These are phyloP conservation scores for Aspergillus floridensis DNA, from an alignment of 2,329 filamentous ascomycete species.

Conservation along the genomic window DNA sequence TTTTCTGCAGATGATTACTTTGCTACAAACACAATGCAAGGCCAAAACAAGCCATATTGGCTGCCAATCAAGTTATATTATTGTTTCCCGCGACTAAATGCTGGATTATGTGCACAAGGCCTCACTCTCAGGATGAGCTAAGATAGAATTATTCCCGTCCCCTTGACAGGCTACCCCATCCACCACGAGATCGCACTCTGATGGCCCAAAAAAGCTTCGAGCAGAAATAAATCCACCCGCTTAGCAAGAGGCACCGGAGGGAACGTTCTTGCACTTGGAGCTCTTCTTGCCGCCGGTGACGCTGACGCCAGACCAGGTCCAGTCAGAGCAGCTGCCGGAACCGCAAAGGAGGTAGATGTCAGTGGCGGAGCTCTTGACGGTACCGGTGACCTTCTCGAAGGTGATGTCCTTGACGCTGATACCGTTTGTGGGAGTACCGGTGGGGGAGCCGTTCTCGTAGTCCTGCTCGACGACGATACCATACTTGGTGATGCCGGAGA, in stretches of 20 bases:
- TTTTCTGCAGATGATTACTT: too few species aligned
- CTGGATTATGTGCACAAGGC: not conserved
- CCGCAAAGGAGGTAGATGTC: slow-evolving; percentile 56
- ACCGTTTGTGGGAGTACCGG: slow-evolving; percentile 37
- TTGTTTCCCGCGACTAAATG: not conserved
- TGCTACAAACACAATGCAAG: too few species aligned
- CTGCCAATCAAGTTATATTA: not conserved
- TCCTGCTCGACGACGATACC: slow-evolving; percentile 55
- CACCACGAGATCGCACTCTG: not conserved
- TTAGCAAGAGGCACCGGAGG: slow-evolving; percentile 32
- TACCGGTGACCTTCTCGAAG: slow-evolving; percentile 35
- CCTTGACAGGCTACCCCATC: not conserved
- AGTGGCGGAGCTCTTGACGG: slow-evolving; percentile 32
- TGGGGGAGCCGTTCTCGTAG: slow-evolving; percentile 49
- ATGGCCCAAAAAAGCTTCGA: not conserved
- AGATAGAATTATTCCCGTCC: not conserved
- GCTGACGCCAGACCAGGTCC: slow-evolving; percentile 50
- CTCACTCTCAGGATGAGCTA: not conserved
- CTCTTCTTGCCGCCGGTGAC: slow-evolving; percentile 54
- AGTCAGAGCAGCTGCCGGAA: slow-evolving; percentile 45
- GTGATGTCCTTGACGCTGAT: slow-evolving; percentile 40
- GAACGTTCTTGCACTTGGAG: slow-evolving; percentile 42
- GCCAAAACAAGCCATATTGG: not conserved
- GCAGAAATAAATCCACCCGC: not conserved
- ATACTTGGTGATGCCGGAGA: slow-evolving; percentile 50